These are phyloP conservation scores for Neopestalotiopsis rosae DNA, from an alignment of 2,329 filamentous ascomycete genomes.

Conservation along the genomic window DNA sequence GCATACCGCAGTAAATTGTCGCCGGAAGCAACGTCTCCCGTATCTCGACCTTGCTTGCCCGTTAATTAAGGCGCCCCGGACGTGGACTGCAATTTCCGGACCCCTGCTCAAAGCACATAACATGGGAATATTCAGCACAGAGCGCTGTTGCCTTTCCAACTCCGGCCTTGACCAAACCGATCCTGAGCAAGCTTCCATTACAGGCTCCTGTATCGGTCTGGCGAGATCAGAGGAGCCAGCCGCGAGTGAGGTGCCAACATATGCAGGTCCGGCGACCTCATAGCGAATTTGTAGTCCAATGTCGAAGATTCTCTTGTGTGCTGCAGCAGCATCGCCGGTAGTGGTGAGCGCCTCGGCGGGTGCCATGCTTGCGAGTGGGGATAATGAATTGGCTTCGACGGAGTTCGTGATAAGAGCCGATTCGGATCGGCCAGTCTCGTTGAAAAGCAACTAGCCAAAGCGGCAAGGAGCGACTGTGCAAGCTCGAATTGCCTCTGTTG, in stretches of 20 bases:
- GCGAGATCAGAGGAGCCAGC: background rate
- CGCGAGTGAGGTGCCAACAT: background rate
- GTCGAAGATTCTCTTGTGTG: no score
- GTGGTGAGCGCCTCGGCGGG: no score
- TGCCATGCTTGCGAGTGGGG: no score
- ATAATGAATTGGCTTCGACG: no score
- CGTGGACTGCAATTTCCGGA: conserved; percentile 64
- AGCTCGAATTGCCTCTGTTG: no score
- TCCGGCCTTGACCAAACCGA: conserved; percentile 67
- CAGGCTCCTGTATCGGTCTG: conserved; percentile 4
- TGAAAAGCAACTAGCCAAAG: no score
- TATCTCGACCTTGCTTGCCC: conserved; percentile 61
- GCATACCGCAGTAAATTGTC: conserved; percentile 5
- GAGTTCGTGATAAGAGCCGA: no score
- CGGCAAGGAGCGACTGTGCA: no score
- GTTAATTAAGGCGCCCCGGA: conserved; percentile 66
- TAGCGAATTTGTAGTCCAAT: background rate
- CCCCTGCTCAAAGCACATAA: conserved; percentile 63
- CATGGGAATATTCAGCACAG: conserved; percentile 68
- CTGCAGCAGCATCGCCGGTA: no score
- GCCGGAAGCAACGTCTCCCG: conserved; percentile 6
- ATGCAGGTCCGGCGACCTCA: background rate
- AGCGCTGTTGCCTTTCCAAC: conserved; percentile 62
- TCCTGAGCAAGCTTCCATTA: conserved; percentile 50
- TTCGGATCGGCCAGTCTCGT: no score